Percentiles rank a stretch among this genome's conserved stretches.
Conservation (phyloP, 441 rosid species). For the Erodium chrysanthum region DNA sequence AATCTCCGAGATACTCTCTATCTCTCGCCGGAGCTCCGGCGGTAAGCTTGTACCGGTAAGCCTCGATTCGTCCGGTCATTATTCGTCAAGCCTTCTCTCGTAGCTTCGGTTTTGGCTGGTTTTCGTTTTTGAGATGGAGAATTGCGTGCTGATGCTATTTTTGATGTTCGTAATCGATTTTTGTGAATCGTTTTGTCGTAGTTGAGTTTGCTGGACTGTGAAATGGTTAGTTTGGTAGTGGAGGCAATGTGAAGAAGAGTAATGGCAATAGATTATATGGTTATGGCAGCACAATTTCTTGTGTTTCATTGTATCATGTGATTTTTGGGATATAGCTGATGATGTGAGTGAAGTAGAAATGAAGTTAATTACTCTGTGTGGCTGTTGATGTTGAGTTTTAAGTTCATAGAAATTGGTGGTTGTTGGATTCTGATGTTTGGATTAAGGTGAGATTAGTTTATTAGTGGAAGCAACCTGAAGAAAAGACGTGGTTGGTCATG, state of each 20-base stretch:
- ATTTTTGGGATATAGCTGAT: neutral
- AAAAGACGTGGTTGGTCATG: neutral
- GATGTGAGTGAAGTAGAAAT: neutral
- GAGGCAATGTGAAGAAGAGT: neutral
- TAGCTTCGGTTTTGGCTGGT: neutral
- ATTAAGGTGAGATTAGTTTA: neutral
- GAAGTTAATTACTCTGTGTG: neutral
- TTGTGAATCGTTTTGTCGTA: neutral
- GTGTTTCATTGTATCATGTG: neutral
- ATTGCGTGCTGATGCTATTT: neutral
- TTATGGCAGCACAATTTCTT: neutral
- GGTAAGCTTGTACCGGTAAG: neutral
- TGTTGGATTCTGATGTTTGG: neutral
- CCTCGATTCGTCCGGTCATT: neutral
- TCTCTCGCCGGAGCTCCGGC: slow-evolving; percentile 1
- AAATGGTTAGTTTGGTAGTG: neutral
- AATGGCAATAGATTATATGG: neutral
- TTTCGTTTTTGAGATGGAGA: neutral
- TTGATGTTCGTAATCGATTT: neutral
- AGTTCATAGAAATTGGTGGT: neutral
- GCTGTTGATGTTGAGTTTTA: too few relatives aligned
- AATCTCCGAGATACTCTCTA: too few relatives aligned
- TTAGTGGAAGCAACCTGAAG: neutral
- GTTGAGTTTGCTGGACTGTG: neutral
- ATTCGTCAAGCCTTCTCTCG: neutral